Conservation (phyloP, 768 basidiomycete species). For the Suillus subaureus region DNA sequence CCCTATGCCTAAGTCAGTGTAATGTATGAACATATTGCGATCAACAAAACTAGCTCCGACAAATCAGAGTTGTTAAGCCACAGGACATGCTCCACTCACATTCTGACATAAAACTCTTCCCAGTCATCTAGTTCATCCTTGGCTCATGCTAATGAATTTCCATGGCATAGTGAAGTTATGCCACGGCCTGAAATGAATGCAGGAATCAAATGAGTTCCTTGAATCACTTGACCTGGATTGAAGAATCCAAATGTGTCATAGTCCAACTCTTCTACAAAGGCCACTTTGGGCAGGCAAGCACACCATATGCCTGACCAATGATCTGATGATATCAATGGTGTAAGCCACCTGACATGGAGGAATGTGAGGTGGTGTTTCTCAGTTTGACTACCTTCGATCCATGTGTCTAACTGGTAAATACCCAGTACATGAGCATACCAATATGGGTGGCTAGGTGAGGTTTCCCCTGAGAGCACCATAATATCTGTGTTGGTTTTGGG, state of each 20-base stretch:
- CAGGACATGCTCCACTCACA: too few species aligned
- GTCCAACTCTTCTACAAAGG: conserved; percentile 1
- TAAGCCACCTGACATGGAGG: conserved; percentile 13
- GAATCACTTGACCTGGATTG: conserved; percentile 7
- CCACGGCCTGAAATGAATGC: neutral
- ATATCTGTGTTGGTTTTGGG: neutral
- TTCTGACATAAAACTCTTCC: too few species aligned
- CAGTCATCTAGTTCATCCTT: neutral
- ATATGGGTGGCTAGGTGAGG: neutral
- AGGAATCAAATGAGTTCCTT: conserved; percentile 13
- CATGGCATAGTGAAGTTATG: neutral
- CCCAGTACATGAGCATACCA: conserved; percentile 13
- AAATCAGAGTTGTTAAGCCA: too few species aligned
- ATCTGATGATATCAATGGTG: too few species aligned
- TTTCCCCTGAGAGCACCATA: conserved; percentile 13
- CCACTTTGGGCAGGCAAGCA: neutral
- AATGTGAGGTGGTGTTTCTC: conserved; percentile 6
- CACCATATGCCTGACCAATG: neutral
- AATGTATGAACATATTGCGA: too few species aligned
- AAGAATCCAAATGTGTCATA: conserved; percentile 13
- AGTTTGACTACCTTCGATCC: neutral
- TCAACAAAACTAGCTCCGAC: too few species aligned
- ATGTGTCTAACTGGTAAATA: conserved; percentile 22
- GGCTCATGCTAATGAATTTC: neutral
- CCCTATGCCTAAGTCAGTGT: too few species aligned